Evolutionary conservation across 345 rosid genomes (phyloP).

Genomic region (Ailanthus altissimus): DNA sequence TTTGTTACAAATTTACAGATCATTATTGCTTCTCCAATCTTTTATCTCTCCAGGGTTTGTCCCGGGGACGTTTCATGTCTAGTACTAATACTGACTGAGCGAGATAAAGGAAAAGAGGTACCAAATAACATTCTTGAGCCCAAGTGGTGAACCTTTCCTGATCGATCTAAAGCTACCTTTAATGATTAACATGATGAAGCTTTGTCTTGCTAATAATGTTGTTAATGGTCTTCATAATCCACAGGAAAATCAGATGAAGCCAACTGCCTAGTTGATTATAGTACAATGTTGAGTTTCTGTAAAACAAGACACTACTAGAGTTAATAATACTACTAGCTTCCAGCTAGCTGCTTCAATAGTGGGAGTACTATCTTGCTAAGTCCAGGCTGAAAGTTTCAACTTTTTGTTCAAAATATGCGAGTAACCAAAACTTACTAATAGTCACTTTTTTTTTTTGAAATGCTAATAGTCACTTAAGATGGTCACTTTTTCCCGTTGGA

Average conservation of each 20-base stretch:
- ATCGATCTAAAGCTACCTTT: background rate
- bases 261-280: background rate
- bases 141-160: too few relatives aligned
- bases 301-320: background rate
- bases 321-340: background rate
- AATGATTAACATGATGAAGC: background rate
- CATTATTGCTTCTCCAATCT: background rate
- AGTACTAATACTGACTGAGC: background rate
- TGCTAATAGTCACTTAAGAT: too few relatives aligned
- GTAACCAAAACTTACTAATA: background rate
- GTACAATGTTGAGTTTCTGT: background rate
- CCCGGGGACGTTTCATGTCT: background rate
- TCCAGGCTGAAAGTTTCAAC: background rate
- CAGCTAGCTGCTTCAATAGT: background rate
- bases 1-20: background rate
- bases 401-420: background rate
- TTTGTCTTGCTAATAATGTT: background rate
- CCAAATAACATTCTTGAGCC: background rate
- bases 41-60: background rate
- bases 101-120: background rate
- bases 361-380: background rate
- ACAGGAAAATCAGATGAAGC: background rate
- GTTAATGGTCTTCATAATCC: background rate
- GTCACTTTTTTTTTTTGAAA: too few relatives aligned
- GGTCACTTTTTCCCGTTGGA: too few relatives aligned